Conservation (phyloP, 2,329 filamentous ascomycete species). For the Sphaerulina populicola region DNA sequence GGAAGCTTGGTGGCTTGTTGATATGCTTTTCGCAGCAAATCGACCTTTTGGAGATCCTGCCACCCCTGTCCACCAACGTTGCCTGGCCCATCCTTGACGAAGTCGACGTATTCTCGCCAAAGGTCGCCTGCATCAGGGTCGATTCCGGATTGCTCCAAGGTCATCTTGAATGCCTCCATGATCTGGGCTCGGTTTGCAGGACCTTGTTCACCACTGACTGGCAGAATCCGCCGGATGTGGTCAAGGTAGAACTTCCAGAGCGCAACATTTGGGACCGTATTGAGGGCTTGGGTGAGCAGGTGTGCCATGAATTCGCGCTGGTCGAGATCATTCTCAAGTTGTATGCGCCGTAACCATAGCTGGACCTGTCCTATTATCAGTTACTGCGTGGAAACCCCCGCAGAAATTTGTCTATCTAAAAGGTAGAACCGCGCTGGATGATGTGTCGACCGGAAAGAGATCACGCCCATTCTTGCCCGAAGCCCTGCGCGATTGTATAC, state of each 20-base stretch:
- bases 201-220: slow-evolving; percentile 68
- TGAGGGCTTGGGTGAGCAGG: slow-evolving; percentile 72
- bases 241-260: slow-evolving; percentile 92
- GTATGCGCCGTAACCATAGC: slow-evolving; percentile 52
- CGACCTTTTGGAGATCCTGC: slow-evolving; percentile 99
- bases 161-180: slow-evolving; percentile 82
- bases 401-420: no score
- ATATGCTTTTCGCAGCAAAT: slow-evolving; percentile 82
- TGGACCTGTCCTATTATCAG: not conserved
- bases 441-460: not conserved
- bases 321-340: slow-evolving; percentile 81
- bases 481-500: not conserved
- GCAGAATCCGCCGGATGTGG: slow-evolving; percentile 86
- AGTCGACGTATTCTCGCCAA: slow-evolving; percentile 92
- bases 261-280: slow-evolving; percentile 70
- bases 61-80: slow-evolving; percentile 69
- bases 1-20: slow-evolving; percentile 83
- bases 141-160: slow-evolving; percentile 78
- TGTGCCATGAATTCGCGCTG: slow-evolving; percentile 72
- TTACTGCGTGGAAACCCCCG: no score
- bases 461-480: not conserved
- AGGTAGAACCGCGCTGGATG: no score
- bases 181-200: slow-evolving; percentile 72
- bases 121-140: slow-evolving; percentile 83
- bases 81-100: slow-evolving; percentile 81